Evolutionary conservation across 805 yeast species (phyloP).

Genomic region (Teunomyces cretensis): DNA sequence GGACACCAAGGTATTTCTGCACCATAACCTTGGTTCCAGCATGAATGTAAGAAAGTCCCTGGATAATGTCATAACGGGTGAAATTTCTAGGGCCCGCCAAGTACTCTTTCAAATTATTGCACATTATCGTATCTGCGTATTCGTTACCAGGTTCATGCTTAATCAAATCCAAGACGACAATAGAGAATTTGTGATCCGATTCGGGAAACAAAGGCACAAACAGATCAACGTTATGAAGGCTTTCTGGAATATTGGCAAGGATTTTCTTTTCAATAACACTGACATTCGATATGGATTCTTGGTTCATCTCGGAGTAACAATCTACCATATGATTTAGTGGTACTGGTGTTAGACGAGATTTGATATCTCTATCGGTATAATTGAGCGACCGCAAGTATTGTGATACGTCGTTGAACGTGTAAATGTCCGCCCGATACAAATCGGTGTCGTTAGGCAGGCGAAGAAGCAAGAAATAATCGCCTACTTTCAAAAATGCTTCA

Average conservation of each 20-base stretch:
- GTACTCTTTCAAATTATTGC: not conserved
- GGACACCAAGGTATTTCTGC: not conserved
- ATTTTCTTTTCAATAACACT: not conserved
- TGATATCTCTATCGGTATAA: not conserved
- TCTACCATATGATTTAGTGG: not conserved
- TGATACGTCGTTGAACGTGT: not conserved
- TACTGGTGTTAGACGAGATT: not conserved
- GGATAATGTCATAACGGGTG: not conserved
- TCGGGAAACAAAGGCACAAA: not conserved
- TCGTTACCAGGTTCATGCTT: not conserved
- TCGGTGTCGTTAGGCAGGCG: not conserved
- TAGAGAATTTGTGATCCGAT: not conserved
- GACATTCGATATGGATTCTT: not conserved
- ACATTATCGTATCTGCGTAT: not conserved
- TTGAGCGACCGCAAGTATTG: not conserved
- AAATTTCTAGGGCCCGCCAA: conserved; percentile 1
- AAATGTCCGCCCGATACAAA: not conserved
- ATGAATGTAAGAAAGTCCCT: not conserved
- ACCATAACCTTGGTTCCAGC: not conserved
- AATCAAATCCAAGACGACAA: not conserved
- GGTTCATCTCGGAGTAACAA: not conserved
- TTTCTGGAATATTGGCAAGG: not conserved
- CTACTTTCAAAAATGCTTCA: not conserved
- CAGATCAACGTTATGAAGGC: not conserved
- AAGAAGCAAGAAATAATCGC: not conserved